Evolutionary conservation across 306 rosid genomes (phyloP).

Genomic region (Styphnolobium japonicum): DNA sequence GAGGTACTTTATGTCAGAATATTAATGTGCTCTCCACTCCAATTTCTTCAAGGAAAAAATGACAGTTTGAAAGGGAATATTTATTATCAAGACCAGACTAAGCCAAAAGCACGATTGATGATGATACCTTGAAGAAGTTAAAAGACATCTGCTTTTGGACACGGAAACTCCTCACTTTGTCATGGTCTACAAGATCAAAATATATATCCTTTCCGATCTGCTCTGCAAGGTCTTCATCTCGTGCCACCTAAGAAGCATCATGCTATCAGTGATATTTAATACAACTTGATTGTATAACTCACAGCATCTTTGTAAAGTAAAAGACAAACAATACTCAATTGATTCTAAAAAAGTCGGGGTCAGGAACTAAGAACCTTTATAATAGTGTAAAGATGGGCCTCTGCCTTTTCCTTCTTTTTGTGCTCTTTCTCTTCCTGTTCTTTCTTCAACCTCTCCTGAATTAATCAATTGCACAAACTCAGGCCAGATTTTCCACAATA

Average conservation of each 20-base stretch:
- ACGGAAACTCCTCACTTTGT: constrained; percentile 78
- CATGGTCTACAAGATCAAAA: constrained; percentile 92
- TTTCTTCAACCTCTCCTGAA: constrained; percentile 81
- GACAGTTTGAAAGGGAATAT: background rate
- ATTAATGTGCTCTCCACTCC: background rate
- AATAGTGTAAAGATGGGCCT: constrained; percentile 77
- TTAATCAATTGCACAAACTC: constrained; percentile 4
- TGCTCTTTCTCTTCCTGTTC: constrained; percentile 88
- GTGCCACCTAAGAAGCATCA: constrained; percentile 56
- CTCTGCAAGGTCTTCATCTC: constrained; percentile 58
- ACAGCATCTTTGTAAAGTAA: background rate
- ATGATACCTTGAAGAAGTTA: constrained; percentile 69
- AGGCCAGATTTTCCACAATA: constrained; percentile 5
- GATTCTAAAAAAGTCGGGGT: background rate
- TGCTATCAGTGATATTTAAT: constrained; percentile 12
- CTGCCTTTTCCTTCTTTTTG: constrained; percentile 76
- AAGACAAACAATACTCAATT: constrained; percentile 13
- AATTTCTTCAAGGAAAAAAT: background rate
- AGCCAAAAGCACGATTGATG: background rate
- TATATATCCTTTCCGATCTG: constrained; percentile 79
- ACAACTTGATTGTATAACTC: background rate
- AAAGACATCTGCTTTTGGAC: constrained; percentile 71
- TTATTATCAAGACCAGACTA: background rate
- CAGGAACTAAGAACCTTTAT: constrained; percentile 59
- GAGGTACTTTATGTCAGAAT: background rate